Conservation (phyloP, 2,329 filamentous ascomycete genomes). For the Dactylonectria estremocensis region DNA sequence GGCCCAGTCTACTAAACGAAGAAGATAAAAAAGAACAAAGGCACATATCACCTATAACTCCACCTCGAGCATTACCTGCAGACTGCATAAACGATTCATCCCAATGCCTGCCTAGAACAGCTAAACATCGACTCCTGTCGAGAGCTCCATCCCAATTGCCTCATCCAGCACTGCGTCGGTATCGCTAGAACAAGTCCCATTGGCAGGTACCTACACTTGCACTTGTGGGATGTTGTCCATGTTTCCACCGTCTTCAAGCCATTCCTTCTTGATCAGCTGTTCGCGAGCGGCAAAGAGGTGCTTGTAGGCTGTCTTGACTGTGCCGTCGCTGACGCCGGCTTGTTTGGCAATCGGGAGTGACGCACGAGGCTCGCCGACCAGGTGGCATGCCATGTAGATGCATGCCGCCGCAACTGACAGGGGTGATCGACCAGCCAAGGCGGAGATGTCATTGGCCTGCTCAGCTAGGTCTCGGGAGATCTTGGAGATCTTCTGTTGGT, state of each 20-base stretch:
- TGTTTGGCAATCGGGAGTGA: constrained; percentile 90
- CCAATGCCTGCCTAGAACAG: constrained; percentile 1
- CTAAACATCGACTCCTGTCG: neutral
- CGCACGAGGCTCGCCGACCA: constrained; percentile 83
- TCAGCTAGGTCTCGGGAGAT: constrained; percentile 85
- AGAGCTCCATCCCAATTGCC: constrained; percentile 13
- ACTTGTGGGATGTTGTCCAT: constrained; percentile 77
- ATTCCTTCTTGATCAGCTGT: constrained; percentile 81
- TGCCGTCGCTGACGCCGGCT: constrained; percentile 94
- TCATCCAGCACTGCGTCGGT: constrained; percentile 13
- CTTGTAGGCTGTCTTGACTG: constrained; percentile 96
- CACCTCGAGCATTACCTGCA: constrained; percentile 23
- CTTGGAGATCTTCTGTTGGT: constrained; percentile 81
- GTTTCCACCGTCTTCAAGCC: constrained; percentile 81
- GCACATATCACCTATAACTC: constrained; percentile 29
- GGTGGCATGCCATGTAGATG: constrained; percentile 94
- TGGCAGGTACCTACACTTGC: constrained; percentile 47
- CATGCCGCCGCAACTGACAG: constrained; percentile 94
- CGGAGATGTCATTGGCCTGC: constrained; percentile 82
- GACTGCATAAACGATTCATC: neutral
- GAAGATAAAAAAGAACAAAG: constrained; percentile 7
- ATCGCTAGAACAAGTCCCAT: constrained; percentile 4
- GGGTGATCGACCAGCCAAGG: constrained; percentile 92
- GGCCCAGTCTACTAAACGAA: constrained; percentile 11
- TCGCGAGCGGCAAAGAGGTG: constrained; percentile 84